Base-by-base conservation (phyloP, 768 basidiomycete species). In the Boletus sp. region DNA sequence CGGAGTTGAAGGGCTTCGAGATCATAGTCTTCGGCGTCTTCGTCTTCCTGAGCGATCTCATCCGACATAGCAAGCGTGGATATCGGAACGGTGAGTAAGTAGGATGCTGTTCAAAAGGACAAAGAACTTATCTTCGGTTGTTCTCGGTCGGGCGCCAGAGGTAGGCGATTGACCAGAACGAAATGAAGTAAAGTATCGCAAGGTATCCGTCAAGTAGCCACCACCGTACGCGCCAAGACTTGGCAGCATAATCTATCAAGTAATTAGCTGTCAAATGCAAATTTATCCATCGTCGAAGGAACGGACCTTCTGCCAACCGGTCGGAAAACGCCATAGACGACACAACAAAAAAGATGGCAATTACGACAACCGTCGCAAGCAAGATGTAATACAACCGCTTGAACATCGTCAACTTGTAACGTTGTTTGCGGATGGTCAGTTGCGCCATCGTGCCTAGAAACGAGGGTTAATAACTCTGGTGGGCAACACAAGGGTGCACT, bases 161-260 rank as follows among this genome's bases (percentile, higher is more conserved):
- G 72, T 84, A 97, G 2, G 90, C 84, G 57, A 98, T 93, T 10
- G 82, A 75, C 56, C 76, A 73, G 70, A 98, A 98, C 33, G 87
- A 84, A 29, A 79, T 74, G 43, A 97, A 80, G 69, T 96, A 98
- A 25, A 98, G 83, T 43, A 95, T 78, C 2, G 90, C 85, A 42
- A 98, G 80, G 79, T 93, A 98, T 17, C 95, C 97, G 64, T 99
- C 97, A 39, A 99, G 79, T 7, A 99, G 77, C 88, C 93, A 93
- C 97, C 97, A 99, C 45, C 95, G 86, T 51, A 82, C 78, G 55
- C 79, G 81, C 94, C 94, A 98, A 17, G 91, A 87, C 56, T 86
- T 88, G 7, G 93, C 89, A 15, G 93, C 90, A 67, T 95, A 98
- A 68, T 96, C 93, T 94, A 51, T 5, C 35, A 21, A n/a, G 39